These are phyloP conservation scores for Puccinia polysora DNA, from an alignment of 1,284 basidiomycete species.

Conservation along the genomic window DNA sequence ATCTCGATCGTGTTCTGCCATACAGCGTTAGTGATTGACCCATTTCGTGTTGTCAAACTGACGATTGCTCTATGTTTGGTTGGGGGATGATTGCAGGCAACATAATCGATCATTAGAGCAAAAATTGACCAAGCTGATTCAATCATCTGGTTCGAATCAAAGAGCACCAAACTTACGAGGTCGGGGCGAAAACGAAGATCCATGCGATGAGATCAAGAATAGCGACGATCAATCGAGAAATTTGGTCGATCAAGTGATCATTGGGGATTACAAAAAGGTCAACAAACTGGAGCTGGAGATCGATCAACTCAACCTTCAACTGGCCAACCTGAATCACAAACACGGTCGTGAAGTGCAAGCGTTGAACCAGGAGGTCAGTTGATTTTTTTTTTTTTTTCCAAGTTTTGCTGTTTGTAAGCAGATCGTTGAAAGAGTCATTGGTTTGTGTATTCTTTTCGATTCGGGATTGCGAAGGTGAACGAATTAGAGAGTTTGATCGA, in stretches of 20 bases:
- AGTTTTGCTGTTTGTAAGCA: not conserved
- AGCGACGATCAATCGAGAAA: not conserved
- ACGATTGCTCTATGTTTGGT: too few relatives aligned
- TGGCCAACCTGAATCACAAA: conserved; percentile 1
- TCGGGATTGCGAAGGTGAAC: conserved; percentile 5
- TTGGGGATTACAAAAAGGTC: not conserved
- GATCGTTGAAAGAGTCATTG: not conserved
- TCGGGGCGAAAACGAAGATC: not conserved
- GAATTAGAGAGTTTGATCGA: conserved; percentile 23
- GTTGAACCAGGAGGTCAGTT: conserved; percentile 19
- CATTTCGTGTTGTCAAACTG: too few relatives aligned
- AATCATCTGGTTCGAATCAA: not conserved
- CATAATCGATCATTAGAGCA: not conserved
- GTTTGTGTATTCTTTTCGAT: not conserved
- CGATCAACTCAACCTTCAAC: not conserved
- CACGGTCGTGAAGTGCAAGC: not conserved
- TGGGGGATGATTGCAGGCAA: too few relatives aligned
- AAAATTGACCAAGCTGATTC: not conserved
- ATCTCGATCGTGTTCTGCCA: not conserved
- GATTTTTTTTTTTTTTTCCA: not conserved
- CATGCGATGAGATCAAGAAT: not conserved
- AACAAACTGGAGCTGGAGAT: conserved; percentile 11
- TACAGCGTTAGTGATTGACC: too few relatives aligned
- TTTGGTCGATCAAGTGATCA: not conserved
- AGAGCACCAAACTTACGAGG: not conserved